Evolutionary conservation across 805 yeast genomes (phyloP).

Genomic region (Clavispora phyllophila): DNA sequence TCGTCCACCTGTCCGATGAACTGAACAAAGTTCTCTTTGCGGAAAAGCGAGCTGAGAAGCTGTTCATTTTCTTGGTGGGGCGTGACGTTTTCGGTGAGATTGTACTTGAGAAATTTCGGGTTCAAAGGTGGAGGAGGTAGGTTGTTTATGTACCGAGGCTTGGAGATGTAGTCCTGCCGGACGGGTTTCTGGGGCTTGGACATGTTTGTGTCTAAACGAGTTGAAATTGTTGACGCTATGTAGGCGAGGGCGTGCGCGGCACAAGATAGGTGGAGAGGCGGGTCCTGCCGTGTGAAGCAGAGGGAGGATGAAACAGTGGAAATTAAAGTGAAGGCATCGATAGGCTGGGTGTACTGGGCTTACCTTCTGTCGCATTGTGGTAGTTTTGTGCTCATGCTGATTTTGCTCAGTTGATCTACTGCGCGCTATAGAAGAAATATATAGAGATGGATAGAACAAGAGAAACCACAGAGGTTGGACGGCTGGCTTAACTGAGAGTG

Average conservation of each 20-base stretch:
- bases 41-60: constrained; percentile 64
- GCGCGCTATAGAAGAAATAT: too few species aligned
- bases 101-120: constrained; percentile 70
- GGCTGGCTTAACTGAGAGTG: too few species aligned
- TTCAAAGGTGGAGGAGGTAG: constrained; percentile 92
- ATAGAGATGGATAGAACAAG: too few species aligned
- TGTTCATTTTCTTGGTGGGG: constrained; percentile 39
- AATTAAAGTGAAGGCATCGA: too few species aligned
- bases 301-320: too few species aligned
- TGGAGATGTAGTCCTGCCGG: constrained; percentile 75
- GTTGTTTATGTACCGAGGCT: constrained; percentile 76
- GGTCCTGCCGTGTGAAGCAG: not conserved
- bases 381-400: too few species aligned
- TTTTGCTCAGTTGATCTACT: too few species aligned
- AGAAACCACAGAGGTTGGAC: too few species aligned
- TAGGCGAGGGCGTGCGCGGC: constrained; percentile 4
- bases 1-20: constrained; percentile 53
- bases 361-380: too few species aligned
- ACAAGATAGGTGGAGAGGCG: not conserved
- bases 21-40: constrained; percentile 66
- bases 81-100: constrained; percentile 30
- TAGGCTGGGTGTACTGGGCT: too few species aligned
- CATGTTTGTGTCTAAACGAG: constrained; percentile 13
- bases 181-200: constrained; percentile 32
- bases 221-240: constrained; percentile 1